These are phyloP conservation scores for Raphanus raphanistrum DNA, from an alignment of 345 rosid species.

Conservation along the genomic window DNA sequence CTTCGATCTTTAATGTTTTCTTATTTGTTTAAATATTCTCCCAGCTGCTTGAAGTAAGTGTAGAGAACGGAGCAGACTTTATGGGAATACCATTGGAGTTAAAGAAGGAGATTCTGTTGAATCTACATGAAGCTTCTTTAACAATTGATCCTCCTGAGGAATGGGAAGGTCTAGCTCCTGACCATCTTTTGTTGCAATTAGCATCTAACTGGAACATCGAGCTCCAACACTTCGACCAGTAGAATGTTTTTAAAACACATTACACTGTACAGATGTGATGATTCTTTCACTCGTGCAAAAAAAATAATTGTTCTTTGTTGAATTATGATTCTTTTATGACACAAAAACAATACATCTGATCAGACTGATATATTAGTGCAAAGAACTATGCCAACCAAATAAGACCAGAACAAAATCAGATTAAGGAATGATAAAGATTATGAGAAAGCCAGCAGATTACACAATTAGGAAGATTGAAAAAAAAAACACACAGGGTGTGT, in stretches of 20 bases:
- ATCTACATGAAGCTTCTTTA: slow-evolving; percentile 70
- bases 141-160: slow-evolving; percentile 71
- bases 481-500: neutral
- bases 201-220: slow-evolving; percentile 89
- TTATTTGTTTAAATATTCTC: slow-evolving; percentile 1
- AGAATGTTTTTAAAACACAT: slow-evolving; percentile 10
- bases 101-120: slow-evolving; percentile 78
- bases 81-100: slow-evolving; percentile 68
- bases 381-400: neutral
- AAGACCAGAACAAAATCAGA: neutral
- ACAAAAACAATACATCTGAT: neutral
- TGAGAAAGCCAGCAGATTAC: neutral
- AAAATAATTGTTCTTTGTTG: neutral
- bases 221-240: slow-evolving; percentile 60
- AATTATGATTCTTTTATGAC: neutral
- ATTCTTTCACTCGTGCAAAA: slow-evolving; percentile 8
- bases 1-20: neutral
- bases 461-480: neutral
- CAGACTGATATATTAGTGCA: neutral
- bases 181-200: slow-evolving; percentile 72
- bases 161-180: slow-evolving; percentile 84
- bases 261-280: slow-evolving; percentile 29
- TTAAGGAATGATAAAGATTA: neutral
- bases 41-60: slow-evolving; percentile 70
- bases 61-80: slow-evolving; percentile 66